Conservation (phyloP, 768 basidiomycete species). For the Russula sp. region DNA sequence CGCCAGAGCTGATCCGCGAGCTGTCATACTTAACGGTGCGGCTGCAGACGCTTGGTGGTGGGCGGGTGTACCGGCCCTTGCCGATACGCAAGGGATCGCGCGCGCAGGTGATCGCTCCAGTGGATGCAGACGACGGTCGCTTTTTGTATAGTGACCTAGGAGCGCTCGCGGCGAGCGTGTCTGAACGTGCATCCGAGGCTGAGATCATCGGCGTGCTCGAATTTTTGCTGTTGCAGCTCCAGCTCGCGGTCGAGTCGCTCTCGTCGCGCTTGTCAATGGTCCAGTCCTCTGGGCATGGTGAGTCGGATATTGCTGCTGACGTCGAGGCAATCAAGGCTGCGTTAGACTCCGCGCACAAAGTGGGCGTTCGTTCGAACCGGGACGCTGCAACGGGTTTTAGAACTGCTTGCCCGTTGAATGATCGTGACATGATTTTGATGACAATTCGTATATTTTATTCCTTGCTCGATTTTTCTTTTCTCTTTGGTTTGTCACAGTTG, state of each 20-base stretch:
- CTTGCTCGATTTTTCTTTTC: background rate
- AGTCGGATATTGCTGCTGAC: background rate
- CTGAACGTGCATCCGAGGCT: slow-evolving; percentile 64
- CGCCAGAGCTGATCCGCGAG: slow-evolving; percentile 69
- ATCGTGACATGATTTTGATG: slow-evolving; percentile 7
- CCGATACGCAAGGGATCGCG: slow-evolving; percentile 28
- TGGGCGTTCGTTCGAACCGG: slow-evolving; percentile 23
- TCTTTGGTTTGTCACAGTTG: slow-evolving; percentile 1
- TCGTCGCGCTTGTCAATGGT: slow-evolving; percentile 12
- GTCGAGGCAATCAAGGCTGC: slow-evolving; percentile 20
- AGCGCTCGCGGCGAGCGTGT: slow-evolving; percentile 64
- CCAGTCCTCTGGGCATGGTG: background rate
- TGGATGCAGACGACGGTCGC: slow-evolving; percentile 13
- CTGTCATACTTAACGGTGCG: slow-evolving; percentile 72
- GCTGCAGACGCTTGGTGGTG: slow-evolving; percentile 70
- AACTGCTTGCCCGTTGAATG: slow-evolving; percentile 15
- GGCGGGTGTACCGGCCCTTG: slow-evolving; percentile 30
- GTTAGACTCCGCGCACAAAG: slow-evolving; percentile 9
- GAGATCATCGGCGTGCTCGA: slow-evolving; percentile 76
- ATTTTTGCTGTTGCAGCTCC: slow-evolving; percentile 68
- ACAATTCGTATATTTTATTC: background rate
- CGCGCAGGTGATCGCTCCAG: slow-evolving; percentile 31
- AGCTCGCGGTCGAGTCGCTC: slow-evolving; percentile 51
- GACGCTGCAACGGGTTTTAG: slow-evolving; percentile 24
- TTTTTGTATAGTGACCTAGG: slow-evolving; percentile 43